These are phyloP conservation scores for Blastomyces percursus DNA, from an alignment of 2,329 filamentous ascomycete species.

Conservation along the genomic window DNA sequence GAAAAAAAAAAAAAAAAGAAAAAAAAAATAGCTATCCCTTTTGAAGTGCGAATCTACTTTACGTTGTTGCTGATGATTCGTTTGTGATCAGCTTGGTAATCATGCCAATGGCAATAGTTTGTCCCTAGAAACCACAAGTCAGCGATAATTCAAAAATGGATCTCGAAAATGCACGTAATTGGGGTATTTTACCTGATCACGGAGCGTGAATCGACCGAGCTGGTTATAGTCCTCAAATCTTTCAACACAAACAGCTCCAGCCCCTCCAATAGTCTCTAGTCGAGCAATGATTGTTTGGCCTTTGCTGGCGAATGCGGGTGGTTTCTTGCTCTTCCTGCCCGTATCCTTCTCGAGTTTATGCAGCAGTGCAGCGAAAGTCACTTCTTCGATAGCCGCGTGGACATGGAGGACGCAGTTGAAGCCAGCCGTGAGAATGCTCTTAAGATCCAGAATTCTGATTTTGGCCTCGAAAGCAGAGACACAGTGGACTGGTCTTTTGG, in stretches of 20 bases:
- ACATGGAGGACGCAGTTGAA: slow-evolving; percentile 98
- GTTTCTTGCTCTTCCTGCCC: slow-evolving; percentile 79
- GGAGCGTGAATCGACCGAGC: slow-evolving; percentile 77
- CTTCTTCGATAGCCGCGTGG: slow-evolving; percentile 93
- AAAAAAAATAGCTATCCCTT: background rate
- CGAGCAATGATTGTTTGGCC: slow-evolving; percentile 82
- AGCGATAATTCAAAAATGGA: slow-evolving; percentile 7
- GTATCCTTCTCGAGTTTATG: slow-evolving; percentile 97
- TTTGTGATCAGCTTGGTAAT: slow-evolving; percentile 72
- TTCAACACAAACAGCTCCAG: slow-evolving; percentile 83
- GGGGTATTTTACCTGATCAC: slow-evolving; percentile 59
- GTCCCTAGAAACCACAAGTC: slow-evolving; percentile 51
- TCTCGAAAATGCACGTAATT: slow-evolving; percentile 14
- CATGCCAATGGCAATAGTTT: slow-evolving; percentile 99
- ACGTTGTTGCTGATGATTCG: slow-evolving; percentile 18
- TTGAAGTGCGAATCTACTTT: background rate
- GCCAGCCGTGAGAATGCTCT: slow-evolving; percentile 83
- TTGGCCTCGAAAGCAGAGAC: slow-evolving; percentile 89
- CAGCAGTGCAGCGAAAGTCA: slow-evolving; percentile 76
- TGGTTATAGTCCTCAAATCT: slow-evolving; percentile 93
- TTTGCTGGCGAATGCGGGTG: slow-evolving; percentile 77
- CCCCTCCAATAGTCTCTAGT: slow-evolving; percentile 74
- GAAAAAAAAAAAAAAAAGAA: background rate
- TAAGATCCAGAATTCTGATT: slow-evolving; percentile 87
- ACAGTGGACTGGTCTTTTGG: slow-evolving; percentile 84